phyloP scores from a whole-genome alignment of 1,139 yeast species.

The Spencermartinsiella ligniputridi region DNA sequence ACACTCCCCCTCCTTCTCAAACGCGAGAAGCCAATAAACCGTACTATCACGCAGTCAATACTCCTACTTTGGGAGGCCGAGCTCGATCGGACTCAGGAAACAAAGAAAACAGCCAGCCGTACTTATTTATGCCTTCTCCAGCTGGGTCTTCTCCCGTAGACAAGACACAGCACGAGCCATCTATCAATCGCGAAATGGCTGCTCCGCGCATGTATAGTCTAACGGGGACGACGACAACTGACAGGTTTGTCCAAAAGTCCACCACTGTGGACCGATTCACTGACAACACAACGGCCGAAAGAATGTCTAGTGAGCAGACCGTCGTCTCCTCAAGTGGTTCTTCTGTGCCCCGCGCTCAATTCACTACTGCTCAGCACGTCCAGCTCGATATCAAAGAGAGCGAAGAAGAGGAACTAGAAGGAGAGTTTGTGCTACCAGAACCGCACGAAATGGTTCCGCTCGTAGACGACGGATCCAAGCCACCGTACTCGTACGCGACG shows the following conservation, averaged over 20 bases:
- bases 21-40: constrained; percentile 5
- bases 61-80: constrained; percentile 23
- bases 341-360: too few relatives aligned
- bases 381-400: too few relatives aligned
- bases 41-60: constrained; percentile 9
- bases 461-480: constrained; percentile 55
- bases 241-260: too few relatives aligned
- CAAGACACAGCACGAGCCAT: constrained; percentile 26
- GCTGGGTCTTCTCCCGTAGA: constrained; percentile 18
- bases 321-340: too few relatives aligned
- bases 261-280: too few relatives aligned
- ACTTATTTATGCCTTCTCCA: constrained; percentile 18
- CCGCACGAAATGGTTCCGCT: constrained; percentile 44
- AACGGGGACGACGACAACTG: too few relatives aligned
- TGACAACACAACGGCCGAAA: too few relatives aligned
- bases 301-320: too few relatives aligned
- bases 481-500: constrained; percentile 92
- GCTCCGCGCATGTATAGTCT: too few relatives aligned
- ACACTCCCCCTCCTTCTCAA: constrained; percentile 21
- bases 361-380: too few relatives aligned
- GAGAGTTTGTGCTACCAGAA: constrained; percentile 29
- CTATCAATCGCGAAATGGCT: too few relatives aligned
- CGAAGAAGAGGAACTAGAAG: constrained; percentile 10
- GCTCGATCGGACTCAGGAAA: constrained; percentile 13
- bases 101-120: constrained; percentile 11